Evolutionary conservation across 768 basidiomycete genomes (phyloP), one percentile per base, ranked within the genome.

Genomic region (Naganishia vishniacii): DNA sequence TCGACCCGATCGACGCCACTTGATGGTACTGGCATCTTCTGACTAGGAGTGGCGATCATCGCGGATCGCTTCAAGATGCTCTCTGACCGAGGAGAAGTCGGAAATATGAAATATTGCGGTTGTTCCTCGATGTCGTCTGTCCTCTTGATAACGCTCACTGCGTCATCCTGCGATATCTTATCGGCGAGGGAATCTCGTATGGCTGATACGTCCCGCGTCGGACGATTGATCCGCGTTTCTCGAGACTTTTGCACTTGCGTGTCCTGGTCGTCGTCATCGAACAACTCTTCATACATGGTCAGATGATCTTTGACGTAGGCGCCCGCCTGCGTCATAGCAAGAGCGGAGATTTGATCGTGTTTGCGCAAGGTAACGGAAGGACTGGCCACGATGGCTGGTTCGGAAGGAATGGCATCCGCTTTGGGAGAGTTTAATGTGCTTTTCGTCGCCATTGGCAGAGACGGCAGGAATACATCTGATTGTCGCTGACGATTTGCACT

Each of bases 161-260:
- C 34, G 34, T 37, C 34, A 37, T 37, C 34, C 34, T 7, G 7
- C 34, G 34, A 37, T 15, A 37, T 7, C 34, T 7, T 37, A 7
- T 7, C 8, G 34, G 34, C 34, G 8, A 37, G 8, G 8, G 7
- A 15, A 7, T 37, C 15, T 15, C 53, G 4, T 1, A 20, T 20
- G 12, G 53, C 34, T 13, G 26, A 37, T n/a, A 23, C 23, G 4
- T 25, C 40, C 12, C 37, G 34, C 20, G 53, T 34, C 8, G 53
- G 26, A 9, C 53, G 34, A 15, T 51, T 32, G 31, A 9, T 20
- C 5, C 53, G 32, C 7, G 25, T 56, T 25, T 56, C 53, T 40
- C 53, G 53, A 40, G 53, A 56, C 37, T 26, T 56, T 41, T 40
- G 53, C 20, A 56, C 53, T 23, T 56, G 53, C 11, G 53, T 56